A percentile compares a stretch with the other conserved stretches of the same genome.
phyloP scores from a whole-genome alignment of 139 green algal species.

The Chlamydomonas sp. region DNA sequence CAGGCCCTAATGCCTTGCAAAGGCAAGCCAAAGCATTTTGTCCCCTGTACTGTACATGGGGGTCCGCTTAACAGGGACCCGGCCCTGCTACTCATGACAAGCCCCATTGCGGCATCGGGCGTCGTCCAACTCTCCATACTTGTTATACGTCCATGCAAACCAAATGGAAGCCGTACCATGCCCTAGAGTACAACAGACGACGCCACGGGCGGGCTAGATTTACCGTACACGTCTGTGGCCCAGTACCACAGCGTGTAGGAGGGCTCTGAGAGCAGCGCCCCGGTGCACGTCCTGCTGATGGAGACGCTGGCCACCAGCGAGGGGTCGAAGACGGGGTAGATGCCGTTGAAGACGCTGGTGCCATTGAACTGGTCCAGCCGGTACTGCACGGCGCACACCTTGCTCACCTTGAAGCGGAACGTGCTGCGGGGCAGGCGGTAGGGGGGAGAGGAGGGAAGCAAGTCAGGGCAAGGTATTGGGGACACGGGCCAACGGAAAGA shows the following conservation, averaged over 20 bases:
- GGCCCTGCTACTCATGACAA: too few relatives aligned
- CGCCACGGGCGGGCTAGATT: not conserved
- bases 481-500: not conserved
- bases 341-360: constrained; percentile 33
- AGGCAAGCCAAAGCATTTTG: too few relatives aligned
- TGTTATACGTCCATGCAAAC: too few relatives aligned
- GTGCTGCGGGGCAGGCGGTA: not conserved
- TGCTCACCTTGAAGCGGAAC: constrained; percentile 38
- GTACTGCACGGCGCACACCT: constrained; percentile 38
- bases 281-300: constrained; percentile 11
- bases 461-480: not conserved
- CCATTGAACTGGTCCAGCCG: constrained; percentile 36
- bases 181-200: not conserved
- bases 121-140: too few relatives aligned
- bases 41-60: too few relatives aligned
- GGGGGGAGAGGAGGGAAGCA: not conserved
- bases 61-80: too few relatives aligned
- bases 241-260: constrained; percentile 61
- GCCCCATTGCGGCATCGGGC: too few relatives aligned
- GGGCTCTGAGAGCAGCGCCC: not conserved
- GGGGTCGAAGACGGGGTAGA: constrained; percentile 41
- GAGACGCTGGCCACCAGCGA: constrained; percentile 3
- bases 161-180: not conserved
- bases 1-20: too few relatives aligned
- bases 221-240: constrained; percentile 53